Percentiles rank a stretch among this genome's conserved stretches.
Evolutionary conservation across 805 yeast genomes (phyloP).

Genomic region (Zygotorulaspora florentina): DNA sequence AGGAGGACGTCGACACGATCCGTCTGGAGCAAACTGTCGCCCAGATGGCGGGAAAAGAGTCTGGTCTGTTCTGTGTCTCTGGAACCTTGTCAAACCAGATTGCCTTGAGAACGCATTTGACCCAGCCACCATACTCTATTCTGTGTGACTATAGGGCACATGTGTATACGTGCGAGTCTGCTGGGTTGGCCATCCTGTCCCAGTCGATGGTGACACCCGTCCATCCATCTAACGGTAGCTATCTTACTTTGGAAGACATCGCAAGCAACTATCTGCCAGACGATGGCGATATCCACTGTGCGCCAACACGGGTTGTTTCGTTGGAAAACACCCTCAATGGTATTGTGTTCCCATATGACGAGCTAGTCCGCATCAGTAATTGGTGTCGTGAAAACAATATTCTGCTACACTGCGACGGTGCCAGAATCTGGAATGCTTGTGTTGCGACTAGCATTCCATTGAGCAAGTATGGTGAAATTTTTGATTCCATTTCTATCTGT

Average conservation of each 20-base stretch:
- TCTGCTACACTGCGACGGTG: constrained; percentile 84
- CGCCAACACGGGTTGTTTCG: constrained; percentile 81
- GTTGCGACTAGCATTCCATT: constrained; percentile 61
- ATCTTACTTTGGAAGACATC: constrained; percentile 79
- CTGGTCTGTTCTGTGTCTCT: constrained; percentile 77
- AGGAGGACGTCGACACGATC: constrained; percentile 70
- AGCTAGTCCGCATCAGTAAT: constrained; percentile 61
- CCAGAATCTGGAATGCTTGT: constrained; percentile 91
- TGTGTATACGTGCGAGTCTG: constrained; percentile 80
- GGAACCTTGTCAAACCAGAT: constrained; percentile 91
- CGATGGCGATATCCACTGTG: constrained; percentile 80
- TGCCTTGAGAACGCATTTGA: constrained; percentile 68
- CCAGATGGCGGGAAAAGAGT: constrained; percentile 68
- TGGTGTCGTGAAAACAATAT: constrained; percentile 62
- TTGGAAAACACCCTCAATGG: constrained; percentile 91
- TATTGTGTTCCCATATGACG: constrained; percentile 72
- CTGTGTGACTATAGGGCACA: constrained; percentile 86
- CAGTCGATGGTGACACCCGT: constrained; percentile 91
- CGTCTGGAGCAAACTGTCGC: constrained; percentile 63
- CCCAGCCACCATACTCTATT: constrained; percentile 72
- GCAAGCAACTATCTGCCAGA: constrained; percentile 56
- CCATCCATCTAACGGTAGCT: constrained; percentile 66
- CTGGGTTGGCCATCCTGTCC: constrained; percentile 82
- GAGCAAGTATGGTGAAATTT: constrained; percentile 64
- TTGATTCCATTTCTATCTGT: constrained; percentile 88